These are phyloP conservation scores for Nadsonia commutata DNA, from an alignment of 1,139 yeast genomes.

Conservation along the genomic window DNA sequence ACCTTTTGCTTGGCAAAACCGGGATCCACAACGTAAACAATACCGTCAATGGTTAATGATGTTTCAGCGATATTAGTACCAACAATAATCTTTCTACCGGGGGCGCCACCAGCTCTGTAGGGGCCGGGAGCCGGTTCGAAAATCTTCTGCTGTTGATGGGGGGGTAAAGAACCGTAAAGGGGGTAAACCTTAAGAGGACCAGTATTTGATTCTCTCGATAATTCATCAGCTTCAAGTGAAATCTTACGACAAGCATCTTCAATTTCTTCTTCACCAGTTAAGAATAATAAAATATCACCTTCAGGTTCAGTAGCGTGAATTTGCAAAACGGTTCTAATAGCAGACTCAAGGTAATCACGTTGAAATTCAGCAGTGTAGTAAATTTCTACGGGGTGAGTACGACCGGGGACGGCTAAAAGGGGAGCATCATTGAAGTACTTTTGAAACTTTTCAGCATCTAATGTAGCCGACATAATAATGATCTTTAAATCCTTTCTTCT, in stretches of 20 bases:
- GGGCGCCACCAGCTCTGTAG: slow-evolving; percentile 51
- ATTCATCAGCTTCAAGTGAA: slow-evolving; percentile 73
- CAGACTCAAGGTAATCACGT: slow-evolving; percentile 86
- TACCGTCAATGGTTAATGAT: slow-evolving; percentile 92
- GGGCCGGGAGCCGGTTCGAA: slow-evolving; percentile 78
- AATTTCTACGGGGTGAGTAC: slow-evolving; percentile 94
- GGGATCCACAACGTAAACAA: slow-evolving; percentile 93
- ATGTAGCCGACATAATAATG: slow-evolving; percentile 93
- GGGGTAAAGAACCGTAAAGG: slow-evolving; percentile 89
- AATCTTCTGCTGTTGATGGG: slow-evolving; percentile 84
- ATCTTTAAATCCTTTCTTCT: slow-evolving; percentile 82
- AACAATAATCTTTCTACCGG: slow-evolving; percentile 85
- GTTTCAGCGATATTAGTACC: slow-evolving; percentile 98
- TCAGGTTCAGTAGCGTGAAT: slow-evolving; percentile 93
- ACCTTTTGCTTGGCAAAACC: slow-evolving; percentile 95
- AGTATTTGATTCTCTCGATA: slow-evolving; percentile 73
- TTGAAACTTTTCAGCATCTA: slow-evolving; percentile 95
- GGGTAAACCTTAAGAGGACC: slow-evolving; percentile 89
- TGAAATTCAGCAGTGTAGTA: slow-evolving; percentile 95
- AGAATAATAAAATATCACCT: slow-evolving; percentile 77
- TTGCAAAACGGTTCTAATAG: slow-evolving; percentile 86
- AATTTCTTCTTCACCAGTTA: slow-evolving; percentile 97
- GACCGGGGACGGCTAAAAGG: slow-evolving; percentile 88
- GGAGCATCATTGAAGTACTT: slow-evolving; percentile 84
- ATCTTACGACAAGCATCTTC: slow-evolving; percentile 93